These are phyloP conservation scores for Sporothrix sp. DNA, from an alignment of 2,329 filamentous ascomycete genomes.

Conservation along the genomic window DNA sequence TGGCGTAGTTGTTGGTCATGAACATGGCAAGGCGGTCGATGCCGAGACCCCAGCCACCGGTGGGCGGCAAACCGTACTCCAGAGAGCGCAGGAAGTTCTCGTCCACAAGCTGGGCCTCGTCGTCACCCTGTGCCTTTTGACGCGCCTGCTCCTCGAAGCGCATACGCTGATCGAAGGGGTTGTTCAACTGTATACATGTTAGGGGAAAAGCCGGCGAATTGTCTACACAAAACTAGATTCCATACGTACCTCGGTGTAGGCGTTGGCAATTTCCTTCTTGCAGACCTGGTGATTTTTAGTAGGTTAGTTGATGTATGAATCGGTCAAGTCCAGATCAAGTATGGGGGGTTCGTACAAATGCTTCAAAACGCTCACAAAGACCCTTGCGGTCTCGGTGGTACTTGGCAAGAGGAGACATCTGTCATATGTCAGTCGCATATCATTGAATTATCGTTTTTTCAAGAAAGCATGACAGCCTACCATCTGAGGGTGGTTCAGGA, in stretches of 20 bases:
- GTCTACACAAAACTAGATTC: neutral
- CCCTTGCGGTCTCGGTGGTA: conserved; percentile 74
- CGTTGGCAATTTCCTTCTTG: conserved; percentile 95
- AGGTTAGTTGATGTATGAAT: neutral
- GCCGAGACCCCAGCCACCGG: conserved; percentile 92
- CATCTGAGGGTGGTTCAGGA: conserved; percentile 20
- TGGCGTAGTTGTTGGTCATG: conserved; percentile 88
- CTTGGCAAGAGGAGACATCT: conserved; percentile 93
- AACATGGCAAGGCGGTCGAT: conserved; percentile 57
- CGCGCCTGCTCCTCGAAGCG: conserved; percentile 90
- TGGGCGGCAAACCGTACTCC: conserved; percentile 68
- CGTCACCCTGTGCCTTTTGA: conserved; percentile 93
- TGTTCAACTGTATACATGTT: conserved; percentile 55
- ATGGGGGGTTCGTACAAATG: conserved; percentile 42
- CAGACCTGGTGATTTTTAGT: conserved; percentile 48
- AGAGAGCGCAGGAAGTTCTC: conserved; percentile 89
- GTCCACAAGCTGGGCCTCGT: conserved; percentile 91
- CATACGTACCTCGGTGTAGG: conserved; percentile 62
- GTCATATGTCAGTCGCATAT: conserved; percentile 38
- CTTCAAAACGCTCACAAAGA: conserved; percentile 94
- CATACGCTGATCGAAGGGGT: conserved; percentile 86
- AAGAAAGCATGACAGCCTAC: conserved; percentile 31
- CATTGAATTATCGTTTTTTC: neutral
- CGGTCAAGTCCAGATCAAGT: neutral
- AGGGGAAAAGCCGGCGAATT: neutral